phyloP scores from a whole-genome alignment of 1,284 basidiomycete genomes.

The Fomitopsis palustris region DNA sequence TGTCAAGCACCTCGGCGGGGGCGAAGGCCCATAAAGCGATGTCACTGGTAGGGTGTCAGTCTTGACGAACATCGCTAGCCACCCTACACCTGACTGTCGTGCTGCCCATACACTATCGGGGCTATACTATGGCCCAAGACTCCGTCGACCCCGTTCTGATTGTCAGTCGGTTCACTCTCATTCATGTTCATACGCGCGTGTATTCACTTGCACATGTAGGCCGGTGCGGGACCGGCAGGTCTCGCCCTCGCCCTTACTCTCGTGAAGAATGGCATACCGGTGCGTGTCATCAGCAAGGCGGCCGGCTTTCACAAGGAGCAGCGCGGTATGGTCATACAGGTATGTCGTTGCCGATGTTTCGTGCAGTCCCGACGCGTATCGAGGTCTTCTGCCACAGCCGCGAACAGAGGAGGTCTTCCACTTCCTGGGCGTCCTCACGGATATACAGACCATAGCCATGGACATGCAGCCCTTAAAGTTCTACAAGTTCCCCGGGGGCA shows the following conservation, averaged over 20 bases:
- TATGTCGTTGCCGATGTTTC: not conserved
- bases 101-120: not conserved
- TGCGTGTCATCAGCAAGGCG: constrained; percentile 34
- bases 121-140: not conserved
- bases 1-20: no score
- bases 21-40: no score
- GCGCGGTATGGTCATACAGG: constrained; percentile 25
- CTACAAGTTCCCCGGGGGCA: constrained; percentile 14
- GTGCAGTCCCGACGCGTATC: not conserved
- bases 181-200: not conserved
- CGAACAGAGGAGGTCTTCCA: constrained; percentile 14
- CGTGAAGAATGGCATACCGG: constrained; percentile 18
- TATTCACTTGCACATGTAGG: constrained; percentile 5
- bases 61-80: not conserved
- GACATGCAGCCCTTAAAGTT: not conserved
- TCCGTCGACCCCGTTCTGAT: not conserved
- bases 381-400: constrained; percentile 6
- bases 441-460: constrained; percentile 3
- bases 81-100: not conserved
- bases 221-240: constrained; percentile 21
- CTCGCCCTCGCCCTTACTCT: constrained; percentile 19
- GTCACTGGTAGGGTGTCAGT: not conserved
- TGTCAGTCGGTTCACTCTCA: not conserved
- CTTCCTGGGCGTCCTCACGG: constrained; percentile 12
- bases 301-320: constrained; percentile 14